Conservation (phyloP, 345 rosid species). For the Eucalyptus cloeziana region DNA sequence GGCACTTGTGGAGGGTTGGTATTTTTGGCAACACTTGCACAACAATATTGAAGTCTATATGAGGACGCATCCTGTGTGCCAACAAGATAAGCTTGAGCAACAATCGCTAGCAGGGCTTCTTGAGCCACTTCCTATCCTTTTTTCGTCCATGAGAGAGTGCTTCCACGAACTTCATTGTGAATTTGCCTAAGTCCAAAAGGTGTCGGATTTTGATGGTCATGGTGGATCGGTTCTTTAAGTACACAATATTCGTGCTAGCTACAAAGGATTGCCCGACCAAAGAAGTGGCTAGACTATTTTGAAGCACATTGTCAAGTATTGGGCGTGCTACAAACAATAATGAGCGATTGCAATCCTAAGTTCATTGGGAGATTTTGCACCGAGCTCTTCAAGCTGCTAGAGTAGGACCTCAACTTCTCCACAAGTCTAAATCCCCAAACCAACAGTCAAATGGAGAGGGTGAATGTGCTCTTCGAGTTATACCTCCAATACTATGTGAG, state of each 20-base stretch:
- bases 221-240: background rate
- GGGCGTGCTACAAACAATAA: background rate
- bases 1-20: background rate
- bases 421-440: background rate
- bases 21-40: too few species aligned
- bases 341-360: background rate
- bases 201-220: too few species aligned
- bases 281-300: rapidly evolving
- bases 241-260: background rate
- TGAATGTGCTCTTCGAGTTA: background rate
- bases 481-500: background rate
- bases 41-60: too few species aligned
- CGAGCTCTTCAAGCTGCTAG: background rate
- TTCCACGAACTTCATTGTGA: background rate
- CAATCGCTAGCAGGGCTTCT: too few species aligned
- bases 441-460: too few species aligned
- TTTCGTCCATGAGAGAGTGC: background rate
- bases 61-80: too few species aligned
- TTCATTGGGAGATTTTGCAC: background rate
- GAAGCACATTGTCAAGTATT: background rate
- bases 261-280: background rate
- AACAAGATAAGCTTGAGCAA: too few species aligned
- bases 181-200: background rate
- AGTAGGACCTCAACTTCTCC: background rate
- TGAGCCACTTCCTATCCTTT: too few species aligned